Base-by-base conservation (phyloP, 148 eudicot genomes). In the Salicornia ramosissima region DNA sequence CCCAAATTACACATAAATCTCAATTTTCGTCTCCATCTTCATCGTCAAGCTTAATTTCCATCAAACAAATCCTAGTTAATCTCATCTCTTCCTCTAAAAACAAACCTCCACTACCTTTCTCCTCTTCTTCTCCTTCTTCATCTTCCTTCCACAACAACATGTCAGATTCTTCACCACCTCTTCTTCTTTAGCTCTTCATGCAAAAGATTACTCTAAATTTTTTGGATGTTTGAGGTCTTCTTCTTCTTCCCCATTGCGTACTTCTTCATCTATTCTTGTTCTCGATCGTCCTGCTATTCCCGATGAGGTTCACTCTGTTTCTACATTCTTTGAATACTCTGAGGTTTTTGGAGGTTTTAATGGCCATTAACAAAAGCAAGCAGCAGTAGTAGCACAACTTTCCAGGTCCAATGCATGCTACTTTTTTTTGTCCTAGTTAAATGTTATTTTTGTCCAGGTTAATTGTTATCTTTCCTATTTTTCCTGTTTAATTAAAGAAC, bases 131-230 rank as follows among this genome's bases (percentile, higher is more conserved):
- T n/a, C n/a, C 56, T 7, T 26, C 51, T 25, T 16, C 60, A 34
- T 43, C 31, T 30, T 18, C 34, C 40, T 55, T 73, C 39, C 80
- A 70, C 77, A 68, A 63, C 24, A 19, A 49, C 70, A 72, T 67
- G 83, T 67, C 67, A 71, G 42, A 29, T 80, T 75, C 65, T 80
- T 80, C 54, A 72, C 83, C n/a, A 67, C 76, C 64, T 75, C 71
- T 2, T 43, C 83, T 5, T 12, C 83, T 10, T 77, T 88, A 39
- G 88, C 97, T 26, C 97, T 97, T 9, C 85, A 91, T 15, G 71
- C 81, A 19, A 85, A 88, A 36, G 97, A 94, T 78, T 94, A 94
- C 75, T 55, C 80, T 31, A 97, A 94, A 85, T 88, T 94, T 70
- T 94, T 94, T 69, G 82, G 89, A 31, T 80, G 83, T 22, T 88